Evolutionary conservation across 163 green algal genomes (phyloP).

Genomic region (Picocystis sp.): DNA sequence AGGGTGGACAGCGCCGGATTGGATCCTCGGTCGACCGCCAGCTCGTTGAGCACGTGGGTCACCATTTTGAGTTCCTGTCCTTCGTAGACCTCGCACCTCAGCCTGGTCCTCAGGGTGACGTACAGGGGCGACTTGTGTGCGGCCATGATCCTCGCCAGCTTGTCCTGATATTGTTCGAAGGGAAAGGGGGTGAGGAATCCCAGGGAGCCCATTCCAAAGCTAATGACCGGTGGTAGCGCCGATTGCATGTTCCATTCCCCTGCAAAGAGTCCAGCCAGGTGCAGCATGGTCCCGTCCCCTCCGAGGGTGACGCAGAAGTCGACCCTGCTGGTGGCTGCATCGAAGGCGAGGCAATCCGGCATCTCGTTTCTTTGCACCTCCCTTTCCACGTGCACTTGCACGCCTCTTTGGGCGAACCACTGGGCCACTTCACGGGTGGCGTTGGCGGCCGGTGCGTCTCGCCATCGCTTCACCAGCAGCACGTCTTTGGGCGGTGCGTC

Average conservation of each 20-base stretch:
- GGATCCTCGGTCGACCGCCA: conserved; percentile 46
- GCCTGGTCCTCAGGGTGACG: conserved; percentile 65
- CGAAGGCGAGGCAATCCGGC: neutral
- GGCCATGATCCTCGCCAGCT: conserved; percentile 29
- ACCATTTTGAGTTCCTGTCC: conserved; percentile 23
- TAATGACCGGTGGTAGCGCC: conserved; percentile 62
- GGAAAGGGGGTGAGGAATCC: conserved; percentile 72
- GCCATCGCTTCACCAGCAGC: neutral
- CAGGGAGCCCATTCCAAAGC: conserved; percentile 81
- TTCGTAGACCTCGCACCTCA: conserved; percentile 49
- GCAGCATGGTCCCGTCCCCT: conserved; percentile 48
- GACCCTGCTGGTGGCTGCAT: conserved; percentile 1
- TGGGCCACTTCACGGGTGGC: neutral
- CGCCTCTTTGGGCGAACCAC: neutral
- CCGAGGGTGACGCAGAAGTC: conserved; percentile 18
- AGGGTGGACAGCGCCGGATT: conserved; percentile 48
- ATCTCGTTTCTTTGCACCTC: neutral
- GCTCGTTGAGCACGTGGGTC: conserved; percentile 76
- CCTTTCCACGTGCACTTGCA: neutral
- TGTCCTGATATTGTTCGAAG: conserved; percentile 26
- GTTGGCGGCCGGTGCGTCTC: neutral
- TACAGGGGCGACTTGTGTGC: conserved; percentile 41
- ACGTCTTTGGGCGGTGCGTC: neutral
- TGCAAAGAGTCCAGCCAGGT: conserved; percentile 64
- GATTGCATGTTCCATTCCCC: conserved; percentile 20